Evolutionary conservation across 331 rosid species (phyloP), one percentile per base, ranked within the genome.

Genomic region (Cydonia oblonga): DNA sequence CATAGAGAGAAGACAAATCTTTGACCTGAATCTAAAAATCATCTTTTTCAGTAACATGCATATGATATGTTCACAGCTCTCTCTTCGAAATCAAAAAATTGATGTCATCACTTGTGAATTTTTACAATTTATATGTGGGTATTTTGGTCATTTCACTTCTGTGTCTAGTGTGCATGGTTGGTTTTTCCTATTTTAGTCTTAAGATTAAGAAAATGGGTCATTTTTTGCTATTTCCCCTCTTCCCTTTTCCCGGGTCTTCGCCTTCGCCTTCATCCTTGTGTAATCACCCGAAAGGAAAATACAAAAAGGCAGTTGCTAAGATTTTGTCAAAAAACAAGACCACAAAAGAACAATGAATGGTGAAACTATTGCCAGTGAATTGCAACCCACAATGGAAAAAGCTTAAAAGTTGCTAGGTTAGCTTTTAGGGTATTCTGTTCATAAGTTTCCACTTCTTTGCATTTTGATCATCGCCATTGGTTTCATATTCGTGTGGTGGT

Each of bases 181-280:
- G 40, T 0, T 35, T 35, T 35, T 35, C 12, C 4, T 35, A 35
- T 35, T 35, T 35, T 2, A 35, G 12, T 35, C 40, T 3, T 35
- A 35, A 2, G 12, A 35, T 35, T 35, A 35, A 35, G 40, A 35
- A 35, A 35, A 35, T 9, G 0, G 12, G 42, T 9, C 0, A 35
- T 0, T 35, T 35, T 35, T 35, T 35, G 42, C 42, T 35, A 35
- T 35, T 35, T 35, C 42, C 42, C 42, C 9, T 35, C 42, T 79
- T 83, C 77, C 54, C 54, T 56, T 56, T 56, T 56, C 42, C 42
- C 54, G 9, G 54, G 20, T 16, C 54, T 49, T 46, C 53, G 9
- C 22, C 57, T 80, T 78, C 35, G 54, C 20, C 64, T 78, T 81
- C 73, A 35, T 78, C 53, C 66, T 62, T 54, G 10, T 33, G 16